Base-by-base conservation (phyloP, 2,329 filamentous ascomycete species). In the Diaporthe nobilis region DNA sequence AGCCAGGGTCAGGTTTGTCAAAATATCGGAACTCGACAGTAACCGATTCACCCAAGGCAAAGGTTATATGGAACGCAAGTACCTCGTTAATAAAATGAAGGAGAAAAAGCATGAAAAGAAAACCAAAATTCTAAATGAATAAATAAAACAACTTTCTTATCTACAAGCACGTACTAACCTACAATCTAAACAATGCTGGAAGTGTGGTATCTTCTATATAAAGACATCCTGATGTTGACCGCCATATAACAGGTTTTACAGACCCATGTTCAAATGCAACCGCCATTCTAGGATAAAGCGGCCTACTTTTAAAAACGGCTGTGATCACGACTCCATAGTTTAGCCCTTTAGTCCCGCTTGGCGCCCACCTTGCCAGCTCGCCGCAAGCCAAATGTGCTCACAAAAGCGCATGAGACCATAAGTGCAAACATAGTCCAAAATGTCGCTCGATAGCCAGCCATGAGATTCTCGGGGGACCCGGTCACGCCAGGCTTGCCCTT, bases 371-470 rank as follows among this genome's bases (percentile, higher is more conserved):
- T 42, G 3, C 73, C 73, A 9, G 71, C 75, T 22, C 68, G 67
- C 3, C 75, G 39, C 55, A 77, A n/a, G n/a, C 75, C 73, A n/a
- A 53, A 55, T 17, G 31, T 63, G 20, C 58, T 61, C 0, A 71
- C 61, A 17, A 71, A 34, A 51, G 61, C 71, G 20, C 49, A 44
- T 1, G 47, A 15, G 10, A 55, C 37, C 75, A 75, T 75, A 22
- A 68, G 75, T 17, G 51, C 75, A 73, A 77, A 77, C 75, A 75
- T 73, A 6, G 70, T 55, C 75, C 75, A 77, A 47, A 75, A 77
- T 0, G 57, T 57, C 10, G 61, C 73, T 17, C 63, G 65, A 17
- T 75, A 73, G 2, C 73, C 73, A 9, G 71, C 60, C 72, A 75
- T 73, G 20, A 77, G 75, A 12, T 65, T 37, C 20, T 51, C 47